These are phyloP conservation scores for Hypsizygus marmoreus DNA, from an alignment of 768 basidiomycete genomes.

Conservation along the genomic window DNA sequence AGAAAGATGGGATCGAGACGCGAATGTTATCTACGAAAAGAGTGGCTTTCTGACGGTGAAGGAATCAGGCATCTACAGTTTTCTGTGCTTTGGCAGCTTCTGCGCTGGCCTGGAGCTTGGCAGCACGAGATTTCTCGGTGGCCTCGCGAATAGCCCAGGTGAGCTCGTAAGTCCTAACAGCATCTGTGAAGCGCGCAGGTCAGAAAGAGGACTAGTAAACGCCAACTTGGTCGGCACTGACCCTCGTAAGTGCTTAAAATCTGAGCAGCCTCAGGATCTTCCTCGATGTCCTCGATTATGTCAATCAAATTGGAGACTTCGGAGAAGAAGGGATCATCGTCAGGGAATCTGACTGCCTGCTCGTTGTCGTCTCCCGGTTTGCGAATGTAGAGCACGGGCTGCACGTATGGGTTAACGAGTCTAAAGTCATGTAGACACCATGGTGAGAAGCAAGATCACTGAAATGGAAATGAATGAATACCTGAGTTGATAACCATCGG, in stretches of 20 bases:
- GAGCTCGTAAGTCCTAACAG: constrained; percentile 85
- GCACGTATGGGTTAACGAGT: constrained; percentile 91
- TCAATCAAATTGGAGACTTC: constrained; percentile 90
- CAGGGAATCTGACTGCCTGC: constrained; percentile 67
- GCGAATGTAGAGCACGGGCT: constrained; percentile 85
- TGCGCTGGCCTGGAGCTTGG: constrained; percentile 38
- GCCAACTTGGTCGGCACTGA: constrained; percentile 24
- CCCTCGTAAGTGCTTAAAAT: constrained; percentile 89
- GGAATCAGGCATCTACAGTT: neutral
- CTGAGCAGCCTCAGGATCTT: constrained; percentile 75
- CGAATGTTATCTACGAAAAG: no score
- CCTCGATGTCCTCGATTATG: constrained; percentile 86
- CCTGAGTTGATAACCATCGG: constrained; percentile 91
- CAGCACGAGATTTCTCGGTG: constrained; percentile 63
- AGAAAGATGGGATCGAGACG: no score
- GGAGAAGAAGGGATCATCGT: constrained; percentile 94
- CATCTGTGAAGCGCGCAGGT: constrained; percentile 58
- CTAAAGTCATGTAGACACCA: constrained; percentile 34
- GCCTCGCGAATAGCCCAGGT: constrained; percentile 92
- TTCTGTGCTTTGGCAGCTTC: constrained; percentile 25
- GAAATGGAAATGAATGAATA: constrained; percentile 33
- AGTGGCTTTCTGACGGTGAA: no score
- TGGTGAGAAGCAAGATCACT: constrained; percentile 5
- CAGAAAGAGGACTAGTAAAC: constrained; percentile 3
- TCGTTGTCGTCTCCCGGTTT: constrained; percentile 80